Evolutionary conservation across 139 green algal genomes (phyloP), one percentile per base, ranked within the genome.

Genomic region (Bryopsis sp.): DNA sequence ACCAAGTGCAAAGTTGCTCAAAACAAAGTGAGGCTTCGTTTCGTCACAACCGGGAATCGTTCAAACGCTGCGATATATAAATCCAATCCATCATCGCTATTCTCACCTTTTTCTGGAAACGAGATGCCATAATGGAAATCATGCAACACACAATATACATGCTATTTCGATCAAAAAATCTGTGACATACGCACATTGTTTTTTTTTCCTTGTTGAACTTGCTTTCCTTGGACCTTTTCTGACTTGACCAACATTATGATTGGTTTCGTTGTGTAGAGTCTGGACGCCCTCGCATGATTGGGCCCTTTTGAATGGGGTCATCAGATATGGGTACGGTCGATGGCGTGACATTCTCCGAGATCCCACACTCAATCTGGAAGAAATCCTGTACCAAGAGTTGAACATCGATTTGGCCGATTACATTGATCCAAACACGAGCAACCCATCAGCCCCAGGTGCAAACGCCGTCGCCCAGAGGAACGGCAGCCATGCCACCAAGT

Each of bases 271-370:
- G n/a, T n/a, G n/a, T 46, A 6, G 58, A 6, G 26, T 39, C 62
- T 69, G 62, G 62, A 57, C 7, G 37, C n/a, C 37, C 11, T 6
- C 15, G 3, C 62, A 69, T 36, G 62, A 69, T 29, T 57, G 37
- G 37, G 62, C 62, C 26, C 26, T 69, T 15, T 31, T 69, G 5
- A 31, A 37, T 38, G 37, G 6, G 4, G 35, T 69, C 3, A n/a
- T 54, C 5, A 69, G 29, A 54, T 54, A 32, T 57, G 62, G 62
- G 6, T 34, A 69, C 26, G 62, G 62, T 6, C 35, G 62, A 31
- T 69, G 62, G 62, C 39, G 54, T 11, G 62, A 69, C 32, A 47
- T 69, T 57, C n/a, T 69, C 3, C 5, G 8, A 3, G 8, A 69
- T 54, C 31, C 31, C 8, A n/a, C 48, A 15, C 19, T 48, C 35